Evolutionary conservation across 1,139 yeast species (phyloP).

Genomic region (Saccharomyces hybrid): DNA sequence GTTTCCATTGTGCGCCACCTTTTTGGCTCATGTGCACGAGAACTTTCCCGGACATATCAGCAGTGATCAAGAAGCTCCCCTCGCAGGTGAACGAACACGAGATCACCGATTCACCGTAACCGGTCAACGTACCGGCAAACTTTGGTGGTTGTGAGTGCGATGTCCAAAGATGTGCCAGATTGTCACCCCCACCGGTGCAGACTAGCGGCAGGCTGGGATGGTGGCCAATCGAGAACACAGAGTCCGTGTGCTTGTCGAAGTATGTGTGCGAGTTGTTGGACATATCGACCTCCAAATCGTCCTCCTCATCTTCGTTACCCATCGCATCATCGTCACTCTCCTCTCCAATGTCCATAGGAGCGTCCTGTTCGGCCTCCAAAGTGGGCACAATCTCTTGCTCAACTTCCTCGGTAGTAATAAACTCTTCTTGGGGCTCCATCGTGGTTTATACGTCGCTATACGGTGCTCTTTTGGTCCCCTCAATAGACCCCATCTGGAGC

Average conservation of each 20-base stretch:
- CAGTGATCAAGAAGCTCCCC: constrained; percentile 76
- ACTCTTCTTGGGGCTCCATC: constrained; percentile 39
- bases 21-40: constrained; percentile 64
- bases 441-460: neutral
- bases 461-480: neutral
- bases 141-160: constrained; percentile 79
- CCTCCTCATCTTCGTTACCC: constrained; percentile 34
- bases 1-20: constrained; percentile 77
- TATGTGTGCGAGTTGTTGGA: constrained; percentile 83
- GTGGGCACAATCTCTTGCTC: constrained; percentile 49
- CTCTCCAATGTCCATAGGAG: constrained; percentile 32
- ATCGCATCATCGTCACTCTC: constrained; percentile 38
- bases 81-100: constrained; percentile 77
- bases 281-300: constrained; percentile 54
- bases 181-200: constrained; percentile 91
- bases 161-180: constrained; percentile 85
- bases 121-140: constrained; percentile 64
- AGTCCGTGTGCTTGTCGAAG: constrained; percentile 82
- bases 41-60: constrained; percentile 89
- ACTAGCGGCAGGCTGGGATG: constrained; percentile 82
- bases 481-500: neutral
- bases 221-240: constrained; percentile 66
- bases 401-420: constrained; percentile 49
- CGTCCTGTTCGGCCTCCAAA: constrained; percentile 29
- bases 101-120: constrained; percentile 78